Evolutionary conservation across 148 eudicot genomes (phyloP).

Genomic region (Selenicereus undatus): DNA sequence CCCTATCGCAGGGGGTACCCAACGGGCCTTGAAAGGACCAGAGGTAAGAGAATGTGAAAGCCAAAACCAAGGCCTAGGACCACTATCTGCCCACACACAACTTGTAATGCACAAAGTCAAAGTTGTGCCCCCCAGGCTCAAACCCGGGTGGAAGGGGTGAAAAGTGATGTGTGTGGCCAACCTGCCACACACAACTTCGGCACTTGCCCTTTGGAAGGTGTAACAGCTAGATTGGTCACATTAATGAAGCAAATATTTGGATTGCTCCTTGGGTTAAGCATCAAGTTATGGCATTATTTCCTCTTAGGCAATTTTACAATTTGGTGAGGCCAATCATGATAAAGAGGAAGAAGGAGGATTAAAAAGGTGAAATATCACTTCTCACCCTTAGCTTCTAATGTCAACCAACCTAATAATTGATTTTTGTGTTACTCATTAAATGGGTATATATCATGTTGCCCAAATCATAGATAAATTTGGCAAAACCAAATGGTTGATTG

Average conservation of each 20-base stretch:
- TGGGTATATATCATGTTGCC: background rate
- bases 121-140: too few relatives aligned
- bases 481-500: background rate
- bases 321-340: conserved; percentile 11
- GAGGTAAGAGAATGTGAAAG: too few relatives aligned
- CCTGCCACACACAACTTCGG: too few relatives aligned
- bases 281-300: conserved; percentile 1
- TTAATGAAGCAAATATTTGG: conserved; percentile 7
- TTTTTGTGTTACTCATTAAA: background rate
- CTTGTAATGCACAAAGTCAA: too few relatives aligned
- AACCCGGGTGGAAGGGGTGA: too few relatives aligned
- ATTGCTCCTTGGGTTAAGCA: background rate
- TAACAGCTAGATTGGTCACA: conserved; percentile 15
- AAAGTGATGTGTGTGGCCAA: too few relatives aligned
- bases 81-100: too few relatives aligned
- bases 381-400: background rate
- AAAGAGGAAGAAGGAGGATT: background rate
- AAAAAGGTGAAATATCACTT: conserved; percentile 3
- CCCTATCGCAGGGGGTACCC: too few relatives aligned
- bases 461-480: background rate
- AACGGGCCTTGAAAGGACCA: too few relatives aligned
- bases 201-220: conserved; percentile 15
- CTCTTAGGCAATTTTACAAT: background rate
- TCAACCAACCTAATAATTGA: conserved; percentile 18
- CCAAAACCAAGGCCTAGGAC: too few relatives aligned